Evolutionary conservation across 192 early-diverging fungal species (phyloP).

Genomic region (Coemansia reversa): DNA sequence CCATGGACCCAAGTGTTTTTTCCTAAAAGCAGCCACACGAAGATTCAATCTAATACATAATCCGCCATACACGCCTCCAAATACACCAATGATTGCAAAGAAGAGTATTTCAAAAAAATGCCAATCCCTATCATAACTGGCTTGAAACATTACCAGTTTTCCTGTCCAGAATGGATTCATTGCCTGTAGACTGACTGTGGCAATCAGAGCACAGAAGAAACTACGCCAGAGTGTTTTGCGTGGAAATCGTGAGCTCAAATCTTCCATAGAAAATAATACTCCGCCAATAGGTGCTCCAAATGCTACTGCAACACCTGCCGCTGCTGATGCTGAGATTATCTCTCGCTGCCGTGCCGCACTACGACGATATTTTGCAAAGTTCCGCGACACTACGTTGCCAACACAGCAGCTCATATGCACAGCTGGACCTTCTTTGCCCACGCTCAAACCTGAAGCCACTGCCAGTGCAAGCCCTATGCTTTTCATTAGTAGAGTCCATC

Average conservation of each 20-base stretch:
- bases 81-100: slow-evolving; percentile 72
- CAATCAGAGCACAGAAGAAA: slow-evolving; percentile 97
- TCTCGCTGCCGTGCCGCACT: slow-evolving; percentile 74
- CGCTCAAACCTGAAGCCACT: slow-evolving; percentile 78
- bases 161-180: slow-evolving; percentile 96
- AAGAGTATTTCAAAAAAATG: slow-evolving; percentile 89
- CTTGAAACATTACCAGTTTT: slow-evolving; percentile 96
- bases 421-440: slow-evolving; percentile 95
- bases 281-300: slow-evolving; percentile 74
- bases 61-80: slow-evolving; percentile 83
- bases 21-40: slow-evolving; percentile 69
- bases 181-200: slow-evolving; percentile 83
- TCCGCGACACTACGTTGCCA: slow-evolving; percentile 77
- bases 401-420: slow-evolving; percentile 91
- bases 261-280: slow-evolving; percentile 77
- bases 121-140: slow-evolving; percentile 89
- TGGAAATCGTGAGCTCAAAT: slow-evolving; percentile 94
- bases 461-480: slow-evolving; percentile 72
- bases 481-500: slow-evolving; percentile 84
- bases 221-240: slow-evolving; percentile 94
- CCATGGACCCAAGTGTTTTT: slow-evolving; percentile 61
- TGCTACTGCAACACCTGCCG: slow-evolving; percentile 73
- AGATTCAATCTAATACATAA: slow-evolving; percentile 73
- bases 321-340: slow-evolving; percentile 69
- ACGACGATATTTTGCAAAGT: slow-evolving; percentile 79